Evolutionary conservation across 331 rosid species (phyloP), one percentile per base, ranked within the genome.

Genomic region (Rosa hybrid): DNA sequence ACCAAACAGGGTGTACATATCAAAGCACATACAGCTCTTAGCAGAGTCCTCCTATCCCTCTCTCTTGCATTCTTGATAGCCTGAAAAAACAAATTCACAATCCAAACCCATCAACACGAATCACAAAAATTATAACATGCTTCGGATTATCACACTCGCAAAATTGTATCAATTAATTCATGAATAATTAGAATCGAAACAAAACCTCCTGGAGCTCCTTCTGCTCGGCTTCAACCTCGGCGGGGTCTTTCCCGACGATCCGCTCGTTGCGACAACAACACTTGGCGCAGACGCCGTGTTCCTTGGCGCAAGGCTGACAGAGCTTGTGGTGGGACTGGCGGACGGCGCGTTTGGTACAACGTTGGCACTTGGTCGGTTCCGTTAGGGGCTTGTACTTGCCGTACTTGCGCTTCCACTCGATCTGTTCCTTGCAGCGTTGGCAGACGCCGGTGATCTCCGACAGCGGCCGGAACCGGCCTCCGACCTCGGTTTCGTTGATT

Each of bases 311-410:
- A 30, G 98, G 93, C n/a, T 63, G 5, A 65, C 98, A 95, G 42
- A 95, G 84, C 79, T 82, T 95, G 78, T 95, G 98, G 83, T 95
- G 91, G n/a, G 98, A 97, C 83, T 95, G 99, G 49, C 99, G 97
- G 86, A 95, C 97, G 67, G 71, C 63, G 27, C 97, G 97, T 81
- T 91, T 93, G n/a, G 91, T 80, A 72, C 99, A 95, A 76, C 78
- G 83, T 86, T 93, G 99, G 71, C 98, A 95, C 86, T 93, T 95
- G 13, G 97, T 87, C 8, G 97, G 99, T 78, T 93, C 90, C 20
- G 87, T 48, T 51, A 95, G 94, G 54, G 92, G 68, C 88, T 95
- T 95, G 89, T 93, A 95, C 75, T 93, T 95, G 6, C 99, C 99
- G 59, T 95, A 93, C 25, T 92, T 93, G 77, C 99, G 96, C 76